Evolutionary conservation across 208 protist genomes (phyloP).

Genomic region (Trypanosoma rangeli): DNA sequence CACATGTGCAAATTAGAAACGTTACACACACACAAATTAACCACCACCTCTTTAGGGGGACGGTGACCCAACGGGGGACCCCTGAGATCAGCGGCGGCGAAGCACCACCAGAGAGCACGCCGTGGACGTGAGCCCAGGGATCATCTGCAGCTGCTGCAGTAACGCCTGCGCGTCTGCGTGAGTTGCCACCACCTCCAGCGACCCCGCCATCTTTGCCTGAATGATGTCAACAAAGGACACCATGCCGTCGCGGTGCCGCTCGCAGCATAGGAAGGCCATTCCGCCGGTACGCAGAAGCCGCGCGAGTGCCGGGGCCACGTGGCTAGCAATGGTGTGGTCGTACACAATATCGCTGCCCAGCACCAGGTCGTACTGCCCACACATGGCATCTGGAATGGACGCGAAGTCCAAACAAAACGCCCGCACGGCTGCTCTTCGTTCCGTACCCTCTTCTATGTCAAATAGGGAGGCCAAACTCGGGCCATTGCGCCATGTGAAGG

Average conservation of each 20-base stretch:
- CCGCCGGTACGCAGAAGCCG: conserved; percentile 42
- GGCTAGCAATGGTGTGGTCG: conserved; percentile 42
- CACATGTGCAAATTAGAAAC: background rate
- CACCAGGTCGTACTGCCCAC: conserved; percentile 42
- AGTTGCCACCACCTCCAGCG: conserved; percentile 33
- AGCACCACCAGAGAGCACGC: conserved; percentile 44
- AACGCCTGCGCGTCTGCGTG: conserved; percentile 28
- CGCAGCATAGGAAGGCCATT: conserved; percentile 55
- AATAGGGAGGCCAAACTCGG: conserved; percentile 8
- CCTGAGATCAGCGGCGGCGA: background rate
- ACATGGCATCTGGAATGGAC: conserved; percentile 22
- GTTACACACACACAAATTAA: background rate
- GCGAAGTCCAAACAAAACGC: conserved; percentile 38
- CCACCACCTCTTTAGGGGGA: no score
- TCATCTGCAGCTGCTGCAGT: conserved; percentile 34
- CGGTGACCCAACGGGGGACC: background rate
- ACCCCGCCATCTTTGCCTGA: conserved; percentile 14
- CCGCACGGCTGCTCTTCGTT: conserved; percentile 15
- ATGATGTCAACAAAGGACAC: conserved; percentile 31
- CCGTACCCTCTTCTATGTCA: no score
- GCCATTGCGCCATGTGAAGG: conserved; percentile 35
- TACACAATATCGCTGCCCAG: conserved; percentile 66
- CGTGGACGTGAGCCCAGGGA: conserved; percentile 25
- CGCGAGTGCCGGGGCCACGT: conserved; percentile 42
- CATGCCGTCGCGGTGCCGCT: conserved; percentile 65